Base-by-base conservation (phyloP, 1,284 basidiomycete species). In the Ustanciosporium gigantosporum region DNA sequence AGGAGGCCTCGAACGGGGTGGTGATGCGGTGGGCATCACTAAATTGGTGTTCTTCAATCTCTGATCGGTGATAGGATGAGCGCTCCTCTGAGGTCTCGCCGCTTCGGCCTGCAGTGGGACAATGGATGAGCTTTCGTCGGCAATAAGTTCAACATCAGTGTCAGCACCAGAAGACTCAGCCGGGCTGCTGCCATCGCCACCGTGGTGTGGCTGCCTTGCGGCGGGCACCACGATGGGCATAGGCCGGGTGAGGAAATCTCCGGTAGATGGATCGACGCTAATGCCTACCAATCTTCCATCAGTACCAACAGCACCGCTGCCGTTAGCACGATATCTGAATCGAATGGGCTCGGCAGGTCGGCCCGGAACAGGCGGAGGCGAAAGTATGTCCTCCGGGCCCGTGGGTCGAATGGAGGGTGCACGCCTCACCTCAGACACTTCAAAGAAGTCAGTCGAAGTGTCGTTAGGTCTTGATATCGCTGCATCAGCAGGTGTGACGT, bases 1-100 rank as follows among this genome's bases (percentile, higher is more conserved):
- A 13, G 51, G 56, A 9, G 62, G 62, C 29, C 56, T 65, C 15
- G 55, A 46, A 3, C 61, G 46, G 6, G 61, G 61, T 2, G 61
- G 61, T 19, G 61, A 65, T 17, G 25, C 41, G 16, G 37, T 53
- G 4, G 61, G 61, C 50, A 58, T 58, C 1, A 31, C 41, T 38
- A 65, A 20, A 13, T 58, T 59, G 5, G 50, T 44, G 1, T 32
- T 40, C 3, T 45, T 40, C 22, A 64, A 21, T n/a, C 60, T 41
- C 25, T 53, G 49, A 11, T 64, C 50, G 14, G 60, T 64, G 44
- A 64, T 64, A 0, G 60, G 49, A 21, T 42, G 50, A 8, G 41
- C 58, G 31, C 52, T 51, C 19, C 52, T 41, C 19, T 31, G 36
- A 7, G 32, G 35, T 5, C 24, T 21, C 17, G 39, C 4, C 21